phyloP scores from a whole-genome alignment of 1,284 basidiomycete genomes.

The Pyrrhoderma lamaoense region DNA sequence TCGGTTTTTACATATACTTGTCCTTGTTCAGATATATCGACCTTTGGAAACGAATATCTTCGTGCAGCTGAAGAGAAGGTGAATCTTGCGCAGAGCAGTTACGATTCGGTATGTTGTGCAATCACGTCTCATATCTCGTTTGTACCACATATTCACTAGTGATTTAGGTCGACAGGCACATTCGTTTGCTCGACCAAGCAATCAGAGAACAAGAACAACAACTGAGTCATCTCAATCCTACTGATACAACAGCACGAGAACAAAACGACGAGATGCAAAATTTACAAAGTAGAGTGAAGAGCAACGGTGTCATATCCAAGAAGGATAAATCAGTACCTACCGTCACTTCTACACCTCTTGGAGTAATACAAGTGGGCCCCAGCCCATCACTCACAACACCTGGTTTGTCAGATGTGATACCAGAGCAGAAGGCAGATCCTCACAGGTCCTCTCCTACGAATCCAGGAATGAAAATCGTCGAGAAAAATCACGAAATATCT shows the following conservation, averaged over 20 bases:
- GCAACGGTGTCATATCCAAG: too few relatives aligned
- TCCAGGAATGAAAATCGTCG: neutral
- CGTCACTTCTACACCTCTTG: too few relatives aligned
- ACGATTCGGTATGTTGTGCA: constrained; percentile 48
- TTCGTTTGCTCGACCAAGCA: constrained; percentile 64
- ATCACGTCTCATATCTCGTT: constrained; percentile 2
- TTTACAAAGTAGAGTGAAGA: neutral
- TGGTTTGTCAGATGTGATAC: neutral
- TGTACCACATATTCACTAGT: constrained; percentile 18
- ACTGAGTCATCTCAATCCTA: neutral
- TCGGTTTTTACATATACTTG: too few relatives aligned
- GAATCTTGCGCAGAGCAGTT: constrained; percentile 58
- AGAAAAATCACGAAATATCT: neutral
- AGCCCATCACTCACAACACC: neutral
- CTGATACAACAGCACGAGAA: neutral
- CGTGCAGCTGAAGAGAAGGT: constrained; percentile 67
- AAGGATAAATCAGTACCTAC: too few relatives aligned
- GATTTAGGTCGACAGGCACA: constrained; percentile 56
- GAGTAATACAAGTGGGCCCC: too few relatives aligned
- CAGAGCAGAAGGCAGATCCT: neutral
- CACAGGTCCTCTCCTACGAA: neutral
- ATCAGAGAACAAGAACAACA: constrained; percentile 51
- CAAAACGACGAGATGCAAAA: neutral
- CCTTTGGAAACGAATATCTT: constrained; percentile 49
- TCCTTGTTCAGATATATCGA: constrained; percentile 1